phyloP scores from a whole-genome alignment of 495 filamentous ascomycete species.

The Aspergillus leporis region DNA sequence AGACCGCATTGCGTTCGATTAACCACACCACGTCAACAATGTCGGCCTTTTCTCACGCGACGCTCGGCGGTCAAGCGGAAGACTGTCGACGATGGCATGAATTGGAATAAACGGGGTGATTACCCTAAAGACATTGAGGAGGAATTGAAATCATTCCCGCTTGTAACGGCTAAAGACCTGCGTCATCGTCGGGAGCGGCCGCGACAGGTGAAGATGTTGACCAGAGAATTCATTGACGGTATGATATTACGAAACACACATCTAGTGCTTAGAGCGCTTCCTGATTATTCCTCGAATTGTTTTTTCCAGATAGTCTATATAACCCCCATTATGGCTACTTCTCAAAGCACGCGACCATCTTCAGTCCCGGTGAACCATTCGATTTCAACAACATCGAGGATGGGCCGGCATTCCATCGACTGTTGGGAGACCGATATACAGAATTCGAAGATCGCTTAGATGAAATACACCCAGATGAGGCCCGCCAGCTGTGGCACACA shows the following conservation, averaged over 20 bases:
- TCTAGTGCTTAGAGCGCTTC: not conserved
- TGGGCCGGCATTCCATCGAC: constrained; percentile 76
- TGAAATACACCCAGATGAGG: constrained; percentile 62
- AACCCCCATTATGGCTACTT: constrained; percentile 99
- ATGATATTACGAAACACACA: constrained; percentile 13
- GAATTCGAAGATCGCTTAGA: constrained; percentile 91
- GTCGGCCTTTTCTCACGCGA: constrained; percentile 44
- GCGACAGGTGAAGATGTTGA: constrained; percentile 89
- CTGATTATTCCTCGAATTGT: not conserved
- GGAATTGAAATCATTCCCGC: constrained; percentile 77
- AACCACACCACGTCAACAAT: constrained; percentile 33
- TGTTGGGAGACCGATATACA: constrained; percentile 76
- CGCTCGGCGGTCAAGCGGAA: constrained; percentile 34
- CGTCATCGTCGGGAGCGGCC: constrained; percentile 72
- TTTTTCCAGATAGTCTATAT: constrained; percentile 79
- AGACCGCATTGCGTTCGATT: constrained; percentile 22
- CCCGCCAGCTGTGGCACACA: constrained; percentile 96
- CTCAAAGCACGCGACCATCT: constrained; percentile 95
- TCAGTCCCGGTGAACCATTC: constrained; percentile 91
- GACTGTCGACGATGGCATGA: constrained; percentile 29
- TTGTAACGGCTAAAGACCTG: constrained; percentile 79
- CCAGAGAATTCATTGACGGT: constrained; percentile 98
- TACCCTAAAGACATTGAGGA: constrained; percentile 73
- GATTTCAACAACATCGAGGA: constrained; percentile 78
- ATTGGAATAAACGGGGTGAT: constrained; percentile 80